Conservation (phyloP, 176 grass and related monocot genomes). For the Oryza longistaminata region DNA sequence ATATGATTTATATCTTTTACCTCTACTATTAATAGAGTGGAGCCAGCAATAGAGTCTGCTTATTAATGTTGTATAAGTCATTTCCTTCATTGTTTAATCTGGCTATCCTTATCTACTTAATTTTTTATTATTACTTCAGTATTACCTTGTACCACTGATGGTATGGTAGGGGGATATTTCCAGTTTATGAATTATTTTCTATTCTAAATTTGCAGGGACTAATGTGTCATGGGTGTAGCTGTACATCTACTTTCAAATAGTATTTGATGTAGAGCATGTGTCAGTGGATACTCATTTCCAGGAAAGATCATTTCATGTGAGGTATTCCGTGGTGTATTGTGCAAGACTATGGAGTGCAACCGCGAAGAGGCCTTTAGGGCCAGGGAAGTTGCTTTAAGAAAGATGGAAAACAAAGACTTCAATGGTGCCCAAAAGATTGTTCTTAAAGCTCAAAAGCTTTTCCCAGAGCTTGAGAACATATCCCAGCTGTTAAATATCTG, state of each 20-base stretch:
- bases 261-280: slow-evolving; percentile 9
- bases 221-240: slow-evolving; percentile 12
- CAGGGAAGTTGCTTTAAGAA: slow-evolving; percentile 70
- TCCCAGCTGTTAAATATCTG: slow-evolving; percentile 74
- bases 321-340: slow-evolving; percentile 17
- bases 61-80: background rate
- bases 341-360: slow-evolving; percentile 56
- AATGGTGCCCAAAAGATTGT: slow-evolving; percentile 64
- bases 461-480: slow-evolving; percentile 75
- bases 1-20: background rate
- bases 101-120: background rate
- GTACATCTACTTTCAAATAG: slow-evolving; percentile 9
- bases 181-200: background rate
- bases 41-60: background rate
- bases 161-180: slow-evolving; percentile 2
- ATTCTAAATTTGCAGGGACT: slow-evolving; percentile 23
- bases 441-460: slow-evolving; percentile 78
- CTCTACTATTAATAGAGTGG: background rate
- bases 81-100: background rate
- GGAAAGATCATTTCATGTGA: slow-evolving; percentile 29
- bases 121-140: background rate
- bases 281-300: slow-evolving; percentile 17
- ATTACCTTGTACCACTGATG: slow-evolving; percentile 6
- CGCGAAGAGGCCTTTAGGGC: slow-evolving; percentile 81
- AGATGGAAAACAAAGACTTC: slow-evolving; percentile 68